Base-by-base conservation (phyloP, 2,329 filamentous ascomycete genomes). In the Colletotrichum shisoi region DNA sequence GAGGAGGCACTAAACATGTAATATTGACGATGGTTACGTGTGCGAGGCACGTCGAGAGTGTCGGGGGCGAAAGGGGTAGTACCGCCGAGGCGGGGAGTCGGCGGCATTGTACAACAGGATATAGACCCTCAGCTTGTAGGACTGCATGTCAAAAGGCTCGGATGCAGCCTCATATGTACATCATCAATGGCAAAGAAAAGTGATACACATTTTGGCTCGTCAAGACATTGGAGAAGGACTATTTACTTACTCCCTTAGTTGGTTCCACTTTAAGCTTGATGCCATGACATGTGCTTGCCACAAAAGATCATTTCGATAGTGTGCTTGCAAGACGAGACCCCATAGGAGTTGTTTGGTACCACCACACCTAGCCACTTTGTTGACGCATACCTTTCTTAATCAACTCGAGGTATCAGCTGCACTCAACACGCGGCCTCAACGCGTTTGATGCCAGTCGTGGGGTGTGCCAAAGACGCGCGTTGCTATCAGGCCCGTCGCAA, bases 1-100 rank as follows among this genome's bases (percentile, higher is more conserved):
- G 80, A 85, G 90, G 77, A 87, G 93, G 77, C 84, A 93, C 75
- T 96, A 87, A 76, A 71, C 6, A 17, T 34, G 46, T 59, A 15
- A 46, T 62, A 45, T 57, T 27, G 44, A 45, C 21, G 24, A 31
- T n/a, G 54, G 27, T 53, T 53, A 49, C 27, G 34, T 13, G 19
- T 48, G 57, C 9, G 15, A 42, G n/a, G 12, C 31, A 51, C 8
- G 5, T 39, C 8, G 56, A 7, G 8, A 40, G 19, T 7, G 44
- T 19, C 17, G 48, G 21, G 17, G 19, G 19, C 15, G 48, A 17
- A 12, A 34, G 21, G 21, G 8, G 24, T 1, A 24, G 45, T 21
- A 24, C 60, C 64, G 21, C 53, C 37, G 53, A 37, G 42, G 49
- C 17, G 17, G 17, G 15, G 8, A 24, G 19, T 24, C 40, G 27